A percentile compares a stretch with the other conserved stretches of the same genome.
Conservation (phyloP, 306 rosid genomes). For the Prunus fruticosa region DNA sequence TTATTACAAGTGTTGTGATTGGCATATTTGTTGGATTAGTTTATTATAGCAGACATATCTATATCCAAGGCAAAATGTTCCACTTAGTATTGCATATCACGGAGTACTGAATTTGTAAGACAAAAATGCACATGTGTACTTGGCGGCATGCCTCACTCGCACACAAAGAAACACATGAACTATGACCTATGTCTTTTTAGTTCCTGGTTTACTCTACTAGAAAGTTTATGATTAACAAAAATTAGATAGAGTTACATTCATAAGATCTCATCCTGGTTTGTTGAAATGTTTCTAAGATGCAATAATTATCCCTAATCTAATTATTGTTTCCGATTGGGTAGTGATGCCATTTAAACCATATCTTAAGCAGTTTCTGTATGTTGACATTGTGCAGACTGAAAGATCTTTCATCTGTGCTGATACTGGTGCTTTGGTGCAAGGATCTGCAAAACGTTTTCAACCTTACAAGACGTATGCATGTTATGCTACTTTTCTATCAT, state of each 20-base stretch:
- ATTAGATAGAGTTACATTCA: not conserved
- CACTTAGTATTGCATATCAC: not conserved
- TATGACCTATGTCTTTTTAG: not conserved
- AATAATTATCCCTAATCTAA: not conserved
- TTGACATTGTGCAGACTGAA: slow-evolving; percentile 64
- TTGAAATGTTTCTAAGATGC: not conserved
- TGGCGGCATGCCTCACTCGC: not conserved
- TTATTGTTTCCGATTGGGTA: slow-evolving; percentile 6
- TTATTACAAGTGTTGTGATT: not conserved
- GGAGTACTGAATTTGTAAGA: not conserved
- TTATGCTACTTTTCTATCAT: slow-evolving; percentile 8
- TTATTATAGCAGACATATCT: not conserved
- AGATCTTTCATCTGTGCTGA: slow-evolving; percentile 78
- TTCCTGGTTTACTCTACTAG: not conserved
- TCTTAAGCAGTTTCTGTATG: slow-evolving; percentile 17
- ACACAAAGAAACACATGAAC: not conserved
- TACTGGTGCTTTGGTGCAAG: slow-evolving; percentile 82
- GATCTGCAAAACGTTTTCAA: slow-evolving; percentile 48
- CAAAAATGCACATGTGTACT: not conserved
- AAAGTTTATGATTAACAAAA: not conserved
- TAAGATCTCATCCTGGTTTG: not conserved
- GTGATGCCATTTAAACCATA: not conserved
- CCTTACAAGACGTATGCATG: slow-evolving; percentile 77
- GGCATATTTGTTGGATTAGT: not conserved
- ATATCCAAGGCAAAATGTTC: not conserved